Evolutionary conservation across 2,329 filamentous ascomycete genomes (phyloP).

Genomic region (Pleoardoris graminearum): DNA sequence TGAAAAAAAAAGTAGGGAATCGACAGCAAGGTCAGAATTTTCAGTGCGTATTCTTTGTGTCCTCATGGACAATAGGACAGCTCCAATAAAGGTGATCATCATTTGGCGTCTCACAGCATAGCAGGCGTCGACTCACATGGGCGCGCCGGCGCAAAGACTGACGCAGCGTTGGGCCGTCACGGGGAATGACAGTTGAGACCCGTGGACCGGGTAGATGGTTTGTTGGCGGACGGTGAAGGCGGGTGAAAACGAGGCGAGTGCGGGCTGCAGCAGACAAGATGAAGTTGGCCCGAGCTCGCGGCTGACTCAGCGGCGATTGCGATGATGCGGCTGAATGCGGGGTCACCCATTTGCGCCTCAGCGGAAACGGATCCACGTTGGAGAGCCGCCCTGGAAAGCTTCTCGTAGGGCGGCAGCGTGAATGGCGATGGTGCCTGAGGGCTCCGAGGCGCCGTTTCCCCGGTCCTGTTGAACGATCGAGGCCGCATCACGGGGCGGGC

Average conservation of each 20-base stretch:
- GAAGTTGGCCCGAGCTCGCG: no score
- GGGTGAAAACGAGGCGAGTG: no score
- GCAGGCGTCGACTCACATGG: conserved; percentile 18
- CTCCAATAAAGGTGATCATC: conserved; percentile 74
- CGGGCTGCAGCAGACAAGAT: no score
- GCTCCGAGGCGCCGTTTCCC: no score
- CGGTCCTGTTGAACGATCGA: background rate
- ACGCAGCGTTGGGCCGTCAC: conserved; percentile 11
- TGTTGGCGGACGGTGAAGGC: conserved; percentile 13
- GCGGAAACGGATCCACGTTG: background rate
- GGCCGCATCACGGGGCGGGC: background rate
- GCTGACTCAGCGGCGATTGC: no score
- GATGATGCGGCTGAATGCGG: no score
- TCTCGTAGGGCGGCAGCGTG: no score
- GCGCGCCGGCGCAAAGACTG: background rate
- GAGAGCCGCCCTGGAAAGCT: no score
- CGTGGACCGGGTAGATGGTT: conserved; percentile 22
- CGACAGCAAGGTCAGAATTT: conserved; percentile 41
- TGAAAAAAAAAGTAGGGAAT: conserved; percentile 19
- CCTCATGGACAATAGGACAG: conserved; percentile 67
- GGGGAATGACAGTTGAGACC: conserved; percentile 17
- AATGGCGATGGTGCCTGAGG: no score
- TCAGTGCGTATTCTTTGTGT: conserved; percentile 55
- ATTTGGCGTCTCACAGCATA: conserved; percentile 38
- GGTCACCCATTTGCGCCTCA: no score